Conservation (phyloP, 1,284 basidiomycete species). For the Omphalotus olearius region DNA sequence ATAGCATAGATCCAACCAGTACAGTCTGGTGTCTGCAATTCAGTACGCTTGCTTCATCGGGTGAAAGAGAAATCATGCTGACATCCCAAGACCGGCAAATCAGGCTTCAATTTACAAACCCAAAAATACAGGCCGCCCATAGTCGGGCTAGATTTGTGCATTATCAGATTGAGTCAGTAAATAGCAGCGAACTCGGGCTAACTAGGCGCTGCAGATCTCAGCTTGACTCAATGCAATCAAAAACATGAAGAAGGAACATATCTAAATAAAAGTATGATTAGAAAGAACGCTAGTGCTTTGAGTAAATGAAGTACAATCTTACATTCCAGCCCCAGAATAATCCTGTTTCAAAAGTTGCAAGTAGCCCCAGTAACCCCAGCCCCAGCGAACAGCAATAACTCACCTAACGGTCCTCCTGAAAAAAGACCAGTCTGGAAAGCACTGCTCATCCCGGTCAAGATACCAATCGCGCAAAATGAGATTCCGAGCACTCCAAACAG, state of each 20-base stretch:
- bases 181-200: slow-evolving; percentile 24
- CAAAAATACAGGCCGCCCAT: slow-evolving; percentile 61
- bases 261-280: no score
- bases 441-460: slow-evolving; percentile 57
- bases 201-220: slow-evolving; percentile 58
- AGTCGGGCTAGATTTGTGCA: slow-evolving; percentile 35
- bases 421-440: slow-evolving; percentile 57
- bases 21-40: slow-evolving; percentile 28
- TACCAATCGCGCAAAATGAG: slow-evolving; percentile 58
- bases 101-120: slow-evolving; percentile 62
- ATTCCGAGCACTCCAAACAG: slow-evolving; percentile 58
- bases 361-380: no score
- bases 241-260: slow-evolving; percentile 58
- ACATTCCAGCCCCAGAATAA: slow-evolving; percentile 69
- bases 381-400: background rate
- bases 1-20: slow-evolving; percentile 62
- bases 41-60: no score
- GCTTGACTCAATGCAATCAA: slow-evolving; percentile 53
- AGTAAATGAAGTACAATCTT: slow-evolving; percentile 21
- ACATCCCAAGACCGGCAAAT: slow-evolving; percentile 52
- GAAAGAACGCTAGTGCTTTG: no score
- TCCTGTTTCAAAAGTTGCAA: slow-evolving; percentile 22
- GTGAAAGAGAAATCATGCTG: slow-evolving; percentile 19
- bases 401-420: slow-evolving; percentile 51
- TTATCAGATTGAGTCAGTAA: background rate